These are phyloP conservation scores for Dissophora ornata DNA, from an alignment of 192 early-diverging fungal genomes.

Conservation along the genomic window DNA sequence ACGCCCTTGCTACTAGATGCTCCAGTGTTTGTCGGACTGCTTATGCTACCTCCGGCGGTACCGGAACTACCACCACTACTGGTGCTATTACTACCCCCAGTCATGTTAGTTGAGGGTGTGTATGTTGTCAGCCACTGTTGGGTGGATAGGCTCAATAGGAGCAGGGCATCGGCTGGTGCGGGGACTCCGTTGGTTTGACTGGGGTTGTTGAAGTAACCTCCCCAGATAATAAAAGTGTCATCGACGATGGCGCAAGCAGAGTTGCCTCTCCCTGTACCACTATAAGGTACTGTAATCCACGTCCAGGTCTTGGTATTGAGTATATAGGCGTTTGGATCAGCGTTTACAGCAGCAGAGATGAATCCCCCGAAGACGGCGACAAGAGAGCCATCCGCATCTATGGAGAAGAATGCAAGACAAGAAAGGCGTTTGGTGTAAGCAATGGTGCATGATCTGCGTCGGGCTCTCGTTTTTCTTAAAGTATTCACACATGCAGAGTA, in stretches of 20 bases:
- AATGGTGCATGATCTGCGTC: too few relatives aligned
- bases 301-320: constrained; percentile 29
- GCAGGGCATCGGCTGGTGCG: not conserved
- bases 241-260: constrained; percentile 26
- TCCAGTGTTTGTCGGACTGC: too few relatives aligned
- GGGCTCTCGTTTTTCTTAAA: too few relatives aligned
- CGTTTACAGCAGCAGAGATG: not conserved
- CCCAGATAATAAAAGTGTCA: constrained; percentile 39
- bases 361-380: constrained; percentile 39
- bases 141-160: constrained; percentile 4
- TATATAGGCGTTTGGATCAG: constrained; percentile 32
- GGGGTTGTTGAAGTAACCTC: constrained; percentile 22
- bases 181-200: not conserved
- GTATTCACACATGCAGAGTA: too few relatives aligned
- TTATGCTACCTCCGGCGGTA: too few relatives aligned
- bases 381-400: constrained; percentile 40
- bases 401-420: not conserved
- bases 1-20: too few relatives aligned
- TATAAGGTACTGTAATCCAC: constrained; percentile 17
- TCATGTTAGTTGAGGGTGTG: constrained; percentile 9
- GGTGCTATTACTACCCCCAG: not conserved
- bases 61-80: not conserved
- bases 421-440: not conserved
- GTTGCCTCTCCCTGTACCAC: constrained; percentile 11
- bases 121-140: constrained; percentile 22